Evolutionary conservation across 2,329 filamentous ascomycete genomes (phyloP), one percentile per base, ranked within the genome.

Genomic region (Diaporthe sp.): DNA sequence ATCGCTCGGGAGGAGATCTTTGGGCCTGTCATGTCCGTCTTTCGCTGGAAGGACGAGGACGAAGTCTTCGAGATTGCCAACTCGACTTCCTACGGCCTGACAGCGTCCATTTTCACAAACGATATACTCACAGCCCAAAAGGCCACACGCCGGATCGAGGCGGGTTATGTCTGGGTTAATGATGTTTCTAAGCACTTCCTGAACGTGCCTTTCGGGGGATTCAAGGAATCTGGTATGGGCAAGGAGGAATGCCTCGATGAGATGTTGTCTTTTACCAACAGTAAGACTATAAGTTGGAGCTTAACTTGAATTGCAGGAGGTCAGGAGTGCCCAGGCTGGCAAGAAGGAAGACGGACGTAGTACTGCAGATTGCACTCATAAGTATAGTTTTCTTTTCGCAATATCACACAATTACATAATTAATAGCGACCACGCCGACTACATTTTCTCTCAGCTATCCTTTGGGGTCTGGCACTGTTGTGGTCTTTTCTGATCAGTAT

Each of bases 1-100:
- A 70, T 70, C 22, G 44, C 68, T 12, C 44, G 53, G n/a, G 68
- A 70, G 68, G 68, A 70, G 51, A 70, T 70, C 3, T 70, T 70
- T n/a, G 68, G 68, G 7, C 68, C 68, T 27, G 44, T 70, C 32
- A 55, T 51, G 30, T 42, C 39, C 37, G 30, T 70, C 19, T 59
- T 58, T 7, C 32, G 53, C 27, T 70, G 44, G 44, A 27, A 25
- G 37, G 51, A 70, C 13, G 51, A 55, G 22, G 69, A 61, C 19
- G 47, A 71, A 1, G 55, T 61, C 22, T 37, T 59, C 3, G n/a
- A 71, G 35, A 47, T 58, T 3, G 51, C 51, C 27, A 61, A 71
- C 25, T 55, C 47, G n/a, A 59, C 55, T 17, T 35, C 51, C 25
- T 71, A 71, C 15, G 68, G 68, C 22, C 51, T 70, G 17, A 55